A percentile compares a stretch with the other conserved stretches of the same genome.
These are phyloP conservation scores for Ceratobasidium sp. DNA, from an alignment of 1,284 basidiomycete genomes.

Conservation along the genomic window DNA sequence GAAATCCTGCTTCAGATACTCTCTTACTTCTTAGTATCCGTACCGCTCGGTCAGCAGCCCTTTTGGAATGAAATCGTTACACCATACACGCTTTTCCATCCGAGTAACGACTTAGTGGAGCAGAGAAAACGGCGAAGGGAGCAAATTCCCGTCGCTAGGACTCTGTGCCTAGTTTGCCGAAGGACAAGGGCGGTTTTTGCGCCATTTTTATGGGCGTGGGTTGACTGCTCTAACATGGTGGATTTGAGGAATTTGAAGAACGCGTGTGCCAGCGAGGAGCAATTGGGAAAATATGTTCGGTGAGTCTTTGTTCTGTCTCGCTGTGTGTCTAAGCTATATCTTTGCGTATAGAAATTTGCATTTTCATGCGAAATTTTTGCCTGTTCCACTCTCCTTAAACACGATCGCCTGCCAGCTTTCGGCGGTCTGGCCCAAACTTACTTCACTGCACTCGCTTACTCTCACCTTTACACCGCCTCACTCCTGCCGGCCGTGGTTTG, in stretches of 20 bases:
- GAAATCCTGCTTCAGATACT: slow-evolving; percentile 8
- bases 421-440: neutral
- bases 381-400: neutral
- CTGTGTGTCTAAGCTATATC: neutral
- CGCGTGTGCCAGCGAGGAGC: neutral
- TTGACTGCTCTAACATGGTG: neutral
- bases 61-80: neutral
- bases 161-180: neutral
- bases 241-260: neutral
- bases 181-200: neutral
- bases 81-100: neutral
- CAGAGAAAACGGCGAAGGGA: neutral
- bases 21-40: neutral
- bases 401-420: neutral
- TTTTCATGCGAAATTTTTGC: neutral
- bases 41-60: neutral
- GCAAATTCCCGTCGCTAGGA: neutral
- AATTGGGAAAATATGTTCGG: neutral
- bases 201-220: neutral
- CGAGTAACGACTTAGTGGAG: neutral
- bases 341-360: too few species aligned
- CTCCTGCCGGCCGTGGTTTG: neutral
- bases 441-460: neutral
- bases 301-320: neutral
- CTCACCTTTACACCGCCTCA: neutral